Evolutionary conservation across 805 yeast species (phyloP), one percentile per base, ranked within the genome.

Genomic region (Saturnispora dispora): DNA sequence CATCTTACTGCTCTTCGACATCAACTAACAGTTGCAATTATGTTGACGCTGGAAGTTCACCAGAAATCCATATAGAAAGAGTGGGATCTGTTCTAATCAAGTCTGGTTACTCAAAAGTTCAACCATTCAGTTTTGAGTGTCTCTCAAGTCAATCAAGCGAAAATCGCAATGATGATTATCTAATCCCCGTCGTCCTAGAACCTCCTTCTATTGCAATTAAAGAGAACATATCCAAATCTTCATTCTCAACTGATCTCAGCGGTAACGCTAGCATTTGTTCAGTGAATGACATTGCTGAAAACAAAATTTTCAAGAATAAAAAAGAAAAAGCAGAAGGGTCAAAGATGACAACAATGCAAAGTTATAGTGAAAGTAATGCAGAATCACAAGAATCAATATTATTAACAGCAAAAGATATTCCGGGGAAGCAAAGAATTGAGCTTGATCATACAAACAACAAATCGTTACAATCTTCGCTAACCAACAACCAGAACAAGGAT

Each of bases 41-140:
- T 20, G 40, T 30, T 5, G 17, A 47, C 11, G 33, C 17, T 13
- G 22, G 25, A 18, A 30, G 36, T n/a, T 37, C 45, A 13, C 41
- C 52, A 10, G 37, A 44, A 10, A n/a, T 36, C 5, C 25, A 11
- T 9, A 47, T 55, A 22, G 58, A 55, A 47, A 47, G 56, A 20
- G 53, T 43, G 3, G 56, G 55, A n/a, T 52, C 56, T 3, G 48
- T 55, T 22, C 52, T 55, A 45, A 55, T 55, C 5, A 55, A 55
- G 33, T 50, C 56, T n/a, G 56, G 57, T 7, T 51, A 47, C 37
- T 22, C 36, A 8, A 53, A 47, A 44, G 55, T 53, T 3, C 20
- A 37, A 18, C 41, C 41, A 18, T 37, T 37, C 22, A 37, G 22
- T 37, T 9, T 37, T 37, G 41, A 18, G 13, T 18, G 41, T 37